Evolutionary conservation across 768 basidiomycete genomes (phyloP), one percentile per base, ranked within the genome.

Genomic region (Lactifluus hygrophoroides): DNA sequence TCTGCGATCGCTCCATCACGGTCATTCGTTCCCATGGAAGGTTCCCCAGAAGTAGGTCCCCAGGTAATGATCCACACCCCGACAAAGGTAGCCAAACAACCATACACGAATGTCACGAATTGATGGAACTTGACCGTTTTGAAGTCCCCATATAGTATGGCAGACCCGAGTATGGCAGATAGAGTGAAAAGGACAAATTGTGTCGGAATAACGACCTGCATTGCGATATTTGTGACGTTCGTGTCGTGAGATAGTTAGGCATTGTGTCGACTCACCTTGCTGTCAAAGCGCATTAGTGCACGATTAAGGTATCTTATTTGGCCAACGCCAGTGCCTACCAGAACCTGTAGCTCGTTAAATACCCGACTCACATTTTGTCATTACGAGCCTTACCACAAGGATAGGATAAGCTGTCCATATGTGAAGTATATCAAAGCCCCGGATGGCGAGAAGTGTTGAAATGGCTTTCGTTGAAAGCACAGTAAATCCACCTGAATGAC

Each of bases 161-260:
- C 92, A 4, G 92, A 94, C 27, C 94, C 95, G 55, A 90, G 75
- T 64, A 99, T 94, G 5, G 91, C 92, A 5, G 90, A 92, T 35
- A 98, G 76, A 25, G 90, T 94, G 75, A 98, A 98, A 56, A 93
- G 78, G 30, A 95, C 92, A 69, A 96, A 98, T 75, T 97, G 94
- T 14, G 85, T 86, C 5, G 94, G 95, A 62, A 98, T 91, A 25
- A 97, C 94, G 52, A 86, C 79, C 89, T 91, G 60, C 23, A 56
- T 48, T 27, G 40, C 0, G 55, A 40, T 25, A 59, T 7, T n/a
- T n/a, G n/a, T n/a, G n/a, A 46, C 6, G 25, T 14, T 34, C 60
- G 49, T 58, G 7, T 17, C 10, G 40, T 23, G 21, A 19, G 50
- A 43, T 21, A 30, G 11, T 44, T 28, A 19, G 25, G 21, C 19